Evolutionary conservation across 2,329 filamentous ascomycete species (phyloP).

Genomic region (Dactylonectria macrodidyma): DNA sequence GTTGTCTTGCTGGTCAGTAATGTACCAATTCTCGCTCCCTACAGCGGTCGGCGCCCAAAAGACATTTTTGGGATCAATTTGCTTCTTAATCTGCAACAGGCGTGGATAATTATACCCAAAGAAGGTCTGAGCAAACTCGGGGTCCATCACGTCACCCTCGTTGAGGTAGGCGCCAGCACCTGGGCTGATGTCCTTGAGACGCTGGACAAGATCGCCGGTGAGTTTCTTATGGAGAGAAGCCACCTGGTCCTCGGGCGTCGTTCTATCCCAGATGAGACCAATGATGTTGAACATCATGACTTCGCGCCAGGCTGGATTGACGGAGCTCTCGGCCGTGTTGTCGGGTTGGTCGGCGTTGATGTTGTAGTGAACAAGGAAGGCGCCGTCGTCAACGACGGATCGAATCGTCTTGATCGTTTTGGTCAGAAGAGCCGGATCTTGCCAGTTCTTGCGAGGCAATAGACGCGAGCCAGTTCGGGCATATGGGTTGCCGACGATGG

Average conservation of each 20-base stretch:
- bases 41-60: conserved; percentile 42
- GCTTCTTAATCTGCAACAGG: conserved; percentile 49
- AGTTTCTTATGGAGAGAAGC: conserved; percentile 48
- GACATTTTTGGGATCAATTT: conserved; percentile 48
- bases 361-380: conserved; percentile 45
- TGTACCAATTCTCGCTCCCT: conserved; percentile 28
- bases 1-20: conserved; percentile 26
- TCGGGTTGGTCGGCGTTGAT: conserved; percentile 40
- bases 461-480: conserved; percentile 55
- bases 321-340: conserved; percentile 50
- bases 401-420: conserved; percentile 42
- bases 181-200: conserved; percentile 47
- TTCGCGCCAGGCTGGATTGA: conserved; percentile 64
- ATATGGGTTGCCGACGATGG: conserved; percentile 37
- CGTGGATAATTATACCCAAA: conserved; percentile 48
- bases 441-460: conserved; percentile 53
- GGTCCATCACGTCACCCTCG: conserved; percentile 52
- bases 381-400: conserved; percentile 41
- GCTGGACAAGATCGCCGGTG: conserved; percentile 50
- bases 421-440: conserved; percentile 32
- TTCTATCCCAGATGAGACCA: conserved; percentile 37
- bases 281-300: conserved; percentile 55
- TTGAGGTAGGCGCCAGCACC: conserved; percentile 49
- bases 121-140: conserved; percentile 45
- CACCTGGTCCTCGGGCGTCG: conserved; percentile 32